These are phyloP conservation scores for Anthoceros angustus DNA, from an alignment of 225 moss, liverwort and hornwort species.

Conservation along the genomic window DNA sequence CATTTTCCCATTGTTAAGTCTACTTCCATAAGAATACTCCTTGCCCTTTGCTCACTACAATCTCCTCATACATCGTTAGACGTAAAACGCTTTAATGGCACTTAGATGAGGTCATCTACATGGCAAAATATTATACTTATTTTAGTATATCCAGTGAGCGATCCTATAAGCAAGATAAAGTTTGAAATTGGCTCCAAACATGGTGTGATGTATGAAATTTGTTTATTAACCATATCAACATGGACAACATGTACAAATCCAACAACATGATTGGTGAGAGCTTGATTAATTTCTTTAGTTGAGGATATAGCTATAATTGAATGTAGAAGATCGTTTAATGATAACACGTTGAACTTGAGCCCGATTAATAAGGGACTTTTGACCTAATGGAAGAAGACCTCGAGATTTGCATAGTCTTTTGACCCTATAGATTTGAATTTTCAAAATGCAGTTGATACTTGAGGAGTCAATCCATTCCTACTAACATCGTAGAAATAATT, in stretches of 20 bases:
- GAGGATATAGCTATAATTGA: background rate
- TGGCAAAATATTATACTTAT: too few species aligned
- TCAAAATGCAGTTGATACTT: background rate
- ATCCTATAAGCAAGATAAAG: background rate
- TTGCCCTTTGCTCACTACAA: too few species aligned
- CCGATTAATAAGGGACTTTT: background rate
- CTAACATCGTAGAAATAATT: background rate
- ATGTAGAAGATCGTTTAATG: background rate
- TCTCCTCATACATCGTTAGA: too few species aligned
- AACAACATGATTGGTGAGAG: background rate
- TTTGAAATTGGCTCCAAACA: background rate
- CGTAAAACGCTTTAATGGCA: too few species aligned
- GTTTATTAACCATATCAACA: background rate
- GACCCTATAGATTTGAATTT: background rate
- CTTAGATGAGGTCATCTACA: too few species aligned
- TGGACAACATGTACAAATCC: background rate
- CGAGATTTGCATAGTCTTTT: background rate
- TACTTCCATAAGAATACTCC: too few species aligned
- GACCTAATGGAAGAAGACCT: background rate
- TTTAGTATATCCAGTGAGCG: background rate
- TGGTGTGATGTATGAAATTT: background rate
- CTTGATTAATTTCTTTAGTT: background rate
- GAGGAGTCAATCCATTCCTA: background rate
- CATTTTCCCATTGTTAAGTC: too few species aligned
- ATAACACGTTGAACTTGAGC: background rate